phyloP scores from a whole-genome alignment of 2,329 filamentous ascomycete species.

The Colletotrichum destructivum region DNA sequence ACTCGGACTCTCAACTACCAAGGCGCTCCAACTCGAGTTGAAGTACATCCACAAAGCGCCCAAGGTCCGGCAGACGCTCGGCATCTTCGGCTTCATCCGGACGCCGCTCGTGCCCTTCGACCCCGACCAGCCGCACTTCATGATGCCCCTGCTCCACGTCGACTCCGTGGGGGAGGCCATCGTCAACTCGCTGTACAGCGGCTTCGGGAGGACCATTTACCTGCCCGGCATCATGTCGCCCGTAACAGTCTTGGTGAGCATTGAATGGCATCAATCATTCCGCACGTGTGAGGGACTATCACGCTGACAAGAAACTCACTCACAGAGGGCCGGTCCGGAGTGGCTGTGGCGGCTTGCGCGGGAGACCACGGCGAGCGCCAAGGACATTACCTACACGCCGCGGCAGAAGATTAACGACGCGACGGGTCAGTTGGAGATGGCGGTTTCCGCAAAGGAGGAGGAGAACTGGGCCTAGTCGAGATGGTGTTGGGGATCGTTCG shows the following conservation, averaged over 20 bases:
- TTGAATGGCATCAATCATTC: rapidly evolving
- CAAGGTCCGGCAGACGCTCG: constrained; percentile 49
- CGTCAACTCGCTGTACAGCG: constrained; percentile 49
- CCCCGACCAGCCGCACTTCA: constrained; percentile 47
- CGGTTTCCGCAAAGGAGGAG: background rate
- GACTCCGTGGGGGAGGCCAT: constrained; percentile 52
- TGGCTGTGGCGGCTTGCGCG: constrained; percentile 42
- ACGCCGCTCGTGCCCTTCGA: constrained; percentile 51
- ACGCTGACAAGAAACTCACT: background rate
- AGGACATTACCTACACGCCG: constrained; percentile 18
- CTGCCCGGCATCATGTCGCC: constrained; percentile 49
- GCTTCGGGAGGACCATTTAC: constrained; percentile 50
- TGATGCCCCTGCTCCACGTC: constrained; percentile 51
- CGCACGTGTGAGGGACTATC: background rate
- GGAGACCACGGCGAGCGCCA: constrained; percentile 24
- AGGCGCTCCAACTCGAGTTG: constrained; percentile 52
- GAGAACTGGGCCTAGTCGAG: background rate
- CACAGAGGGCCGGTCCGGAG: constrained; percentile 45
- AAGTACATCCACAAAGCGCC: constrained; percentile 49
- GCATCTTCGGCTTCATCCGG: constrained; percentile 51
- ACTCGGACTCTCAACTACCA: background rate
- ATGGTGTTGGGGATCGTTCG: background rate
- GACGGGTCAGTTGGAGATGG: constrained; percentile 21
- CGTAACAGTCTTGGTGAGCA: constrained; percentile 48
- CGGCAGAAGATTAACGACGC: constrained; percentile 31